Base-by-base conservation (phyloP, 495 filamentous ascomycete species). In the Parathielavia appendiculata region DNA sequence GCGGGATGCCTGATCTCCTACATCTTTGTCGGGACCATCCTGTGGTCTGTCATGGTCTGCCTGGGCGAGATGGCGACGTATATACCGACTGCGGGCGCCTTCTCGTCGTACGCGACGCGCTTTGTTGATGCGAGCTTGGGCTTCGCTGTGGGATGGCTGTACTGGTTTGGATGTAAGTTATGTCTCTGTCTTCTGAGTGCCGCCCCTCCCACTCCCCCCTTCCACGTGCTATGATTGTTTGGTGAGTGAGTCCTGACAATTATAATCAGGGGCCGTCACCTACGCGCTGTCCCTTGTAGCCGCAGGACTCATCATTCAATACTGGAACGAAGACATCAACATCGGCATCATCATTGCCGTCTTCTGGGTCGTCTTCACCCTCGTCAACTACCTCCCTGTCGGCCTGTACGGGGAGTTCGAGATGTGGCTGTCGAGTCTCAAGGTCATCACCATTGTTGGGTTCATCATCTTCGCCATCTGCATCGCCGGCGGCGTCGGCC, bases 251-350 rank as follows among this genome's bases (percentile, higher is more conserved):
- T 23, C 20, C 40, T 54, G 40, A 62, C 36, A 41, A 12, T 11
- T 63, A 8, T 1, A 41, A 52, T 36, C 44, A 68, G 66, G 66
- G 73, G 69, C 77, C 19, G 84, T 85, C 39, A 90, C 86, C 0
- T 85, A 86, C 59, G 87, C 85, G 34, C 76, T 89, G n/a, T 88
- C 91, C 61, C 80, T 92, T 17, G 85, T 85, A 4, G 87, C 87
- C 3, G 86, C 89, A 2, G 81, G 86, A 9, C 67, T 90, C 52
- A 84, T 91, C 56, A 87, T 92, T 39, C 81, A 86, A 55, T 92
- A 82, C 66, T 93, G 89, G 89, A 74, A 87, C 38, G 61, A 69
- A 14, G 69, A 71, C 32, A 64, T 76, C 32, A 75, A 70, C 59
- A 76, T 81, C 50, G 85, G 85, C 26, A 86, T 86, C 51, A 87